A percentile compares a stretch with the other conserved stretches of the same genome.
phyloP scores from a whole-genome alignment of 805 yeast species.

The Cyberlindnera misumaiensis region DNA sequence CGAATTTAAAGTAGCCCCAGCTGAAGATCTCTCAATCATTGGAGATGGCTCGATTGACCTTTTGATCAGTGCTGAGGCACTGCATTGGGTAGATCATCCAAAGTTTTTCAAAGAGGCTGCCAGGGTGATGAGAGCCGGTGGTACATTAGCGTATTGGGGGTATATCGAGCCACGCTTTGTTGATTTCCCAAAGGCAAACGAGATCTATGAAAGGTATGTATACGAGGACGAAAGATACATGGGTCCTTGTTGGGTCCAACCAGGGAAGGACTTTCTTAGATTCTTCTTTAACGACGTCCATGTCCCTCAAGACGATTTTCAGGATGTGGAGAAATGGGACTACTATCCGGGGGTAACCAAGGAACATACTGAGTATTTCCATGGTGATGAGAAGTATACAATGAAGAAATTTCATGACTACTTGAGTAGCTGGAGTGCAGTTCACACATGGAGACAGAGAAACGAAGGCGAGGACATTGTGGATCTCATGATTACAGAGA shows the following conservation, averaged over 20 bases:
- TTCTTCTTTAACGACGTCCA: conserved; percentile 36
- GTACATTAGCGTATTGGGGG: conserved; percentile 67
- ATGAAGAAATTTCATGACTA: conserved; percentile 43
- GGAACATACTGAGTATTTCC: conserved; percentile 24
- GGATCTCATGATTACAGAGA: conserved; percentile 38
- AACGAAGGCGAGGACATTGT: conserved; percentile 40
- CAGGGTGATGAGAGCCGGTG: conserved; percentile 44
- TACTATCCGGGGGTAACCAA: conserved; percentile 23
- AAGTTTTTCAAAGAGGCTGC: conserved; percentile 43
- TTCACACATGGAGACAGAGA: conserved; percentile 48
- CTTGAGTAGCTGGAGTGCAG: conserved; percentile 60
- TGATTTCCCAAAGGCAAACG: conserved; percentile 48
- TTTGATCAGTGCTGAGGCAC: conserved; percentile 62
- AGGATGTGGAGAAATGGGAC: conserved; percentile 32
- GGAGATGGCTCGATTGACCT: conserved; percentile 39
- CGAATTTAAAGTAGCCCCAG: conserved; percentile 15
- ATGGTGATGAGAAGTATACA: conserved; percentile 37
- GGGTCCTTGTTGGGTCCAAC: conserved; percentile 62
- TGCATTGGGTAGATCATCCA: conserved; percentile 66
- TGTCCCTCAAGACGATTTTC: conserved; percentile 37
- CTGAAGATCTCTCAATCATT: conserved; percentile 23
- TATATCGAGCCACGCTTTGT: conserved; percentile 62
- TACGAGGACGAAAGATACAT: conserved; percentile 39
- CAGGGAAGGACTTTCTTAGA: conserved; percentile 51
- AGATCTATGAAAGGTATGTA: conserved; percentile 45